phyloP scores from a whole-genome alignment of 345 rosid genomes.

The Salix suchowensis region DNA sequence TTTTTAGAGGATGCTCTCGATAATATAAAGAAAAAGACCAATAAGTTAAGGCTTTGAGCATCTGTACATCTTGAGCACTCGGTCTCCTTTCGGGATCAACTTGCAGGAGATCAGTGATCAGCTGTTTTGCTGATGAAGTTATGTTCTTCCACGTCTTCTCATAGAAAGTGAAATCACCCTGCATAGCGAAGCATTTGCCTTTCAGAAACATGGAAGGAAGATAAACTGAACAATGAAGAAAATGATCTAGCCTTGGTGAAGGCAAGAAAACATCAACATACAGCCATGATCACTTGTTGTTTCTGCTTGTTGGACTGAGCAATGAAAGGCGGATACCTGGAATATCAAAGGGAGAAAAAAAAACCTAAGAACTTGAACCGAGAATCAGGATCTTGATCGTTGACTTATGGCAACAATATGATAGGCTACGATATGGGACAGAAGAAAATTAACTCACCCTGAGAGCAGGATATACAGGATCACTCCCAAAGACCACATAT shows the following conservation, averaged over 20 bases:
- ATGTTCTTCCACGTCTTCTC: slow-evolving; percentile 62
- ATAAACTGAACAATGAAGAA: background rate
- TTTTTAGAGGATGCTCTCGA: background rate
- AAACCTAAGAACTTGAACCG: background rate
- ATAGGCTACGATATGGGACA: background rate
- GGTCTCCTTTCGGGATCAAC: slow-evolving; percentile 62
- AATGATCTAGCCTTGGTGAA: background rate
- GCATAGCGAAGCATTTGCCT: background rate
- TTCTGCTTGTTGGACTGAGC: slow-evolving; percentile 60
- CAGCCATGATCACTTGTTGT: slow-evolving; percentile 56
- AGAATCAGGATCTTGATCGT: background rate
- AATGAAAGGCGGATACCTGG: slow-evolving; percentile 65
- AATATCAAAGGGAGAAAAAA: background rate
- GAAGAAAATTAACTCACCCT: slow-evolving; percentile 29
- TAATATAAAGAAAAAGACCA: background rate
- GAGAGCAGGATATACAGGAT: slow-evolving; percentile 58
- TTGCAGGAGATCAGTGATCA: slow-evolving; percentile 49
- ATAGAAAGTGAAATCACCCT: slow-evolving; percentile 61
- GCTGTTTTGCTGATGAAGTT: slow-evolving; percentile 51
- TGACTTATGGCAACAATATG: background rate
- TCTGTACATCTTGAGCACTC: slow-evolving; percentile 45
- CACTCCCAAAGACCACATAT: slow-evolving; percentile 70
- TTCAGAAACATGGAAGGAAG: background rate
- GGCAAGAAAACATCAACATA: slow-evolving; percentile 15
- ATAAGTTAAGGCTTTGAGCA: background rate